Evolutionary conservation across 495 filamentous ascomycete species (phyloP), one percentile per base, ranked within the genome.

Genomic region (Tuber indicum): DNA sequence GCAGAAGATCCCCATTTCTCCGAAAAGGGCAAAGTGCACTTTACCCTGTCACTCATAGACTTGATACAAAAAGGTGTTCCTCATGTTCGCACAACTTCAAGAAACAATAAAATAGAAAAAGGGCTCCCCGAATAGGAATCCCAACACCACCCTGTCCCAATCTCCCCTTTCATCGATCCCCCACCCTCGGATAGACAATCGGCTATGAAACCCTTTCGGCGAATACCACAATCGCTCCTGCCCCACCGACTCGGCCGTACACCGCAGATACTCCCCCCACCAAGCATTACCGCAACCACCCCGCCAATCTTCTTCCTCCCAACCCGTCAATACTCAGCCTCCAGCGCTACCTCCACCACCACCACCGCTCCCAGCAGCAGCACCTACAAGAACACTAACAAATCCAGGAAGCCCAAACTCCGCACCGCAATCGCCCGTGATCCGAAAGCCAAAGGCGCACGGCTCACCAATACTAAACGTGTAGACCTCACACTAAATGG

Each of bases 401-500:
- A 19, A 41, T 66, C 78, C 49, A 79, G 58, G 42, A 75, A 71
- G 26, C 26, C 36, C 3, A 21, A 42, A n/a, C 76, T 70, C 32
- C 74, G 72, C 32, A 45, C 71, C 12, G 41, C 73, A 49, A 23
- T 75, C 76, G 47, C 45, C 23, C 72, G 46, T 36, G 19, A 36
- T 23, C 42, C 43, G 46, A 52, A 76, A 39, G 12, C 45, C 19
- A 9, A 72, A 36, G 71, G 41, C 10, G 44, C 36, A 43, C 81
- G 71, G 46, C 41, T 14, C 8, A 77, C 58, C n/a, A 81, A 52
- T 32, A 32, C 83, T 45, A 73, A 81, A 16, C 58, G 58, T 32
- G 26, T 32, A 17, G 58, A 66, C 10, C 58, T 66, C 3, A 32
- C 14, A 32, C 19, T 83, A 41, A 82, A 81, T 42, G 79, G 81